Evolutionary conservation across 768 basidiomycete genomes (phyloP).

Genomic region (Amanita inopinata): DNA sequence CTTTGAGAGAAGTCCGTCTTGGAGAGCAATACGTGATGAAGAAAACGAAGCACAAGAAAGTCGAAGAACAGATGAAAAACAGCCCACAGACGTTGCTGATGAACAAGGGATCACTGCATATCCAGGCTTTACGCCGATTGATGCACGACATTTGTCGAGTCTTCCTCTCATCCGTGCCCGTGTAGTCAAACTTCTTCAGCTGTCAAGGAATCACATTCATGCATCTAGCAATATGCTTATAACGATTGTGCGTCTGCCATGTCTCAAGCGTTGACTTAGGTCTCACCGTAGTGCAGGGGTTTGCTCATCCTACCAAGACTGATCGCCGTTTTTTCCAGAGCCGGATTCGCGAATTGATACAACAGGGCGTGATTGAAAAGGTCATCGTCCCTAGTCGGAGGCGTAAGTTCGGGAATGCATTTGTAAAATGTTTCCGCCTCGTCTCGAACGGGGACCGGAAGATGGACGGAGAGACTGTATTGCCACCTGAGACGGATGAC

Average conservation of each 20-base stretch:
- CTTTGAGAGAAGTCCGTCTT: constrained; percentile 63
- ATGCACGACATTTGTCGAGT: constrained; percentile 70
- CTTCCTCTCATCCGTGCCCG: constrained; percentile 61
- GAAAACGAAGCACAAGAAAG: constrained; percentile 40
- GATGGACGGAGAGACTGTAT: neutral
- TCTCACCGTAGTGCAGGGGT: constrained; percentile 43
- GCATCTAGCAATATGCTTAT: constrained; percentile 68
- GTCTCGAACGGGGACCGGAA: constrained; percentile 27
- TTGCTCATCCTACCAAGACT: constrained; percentile 60
- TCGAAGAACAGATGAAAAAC: constrained; percentile 17
- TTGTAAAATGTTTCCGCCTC: constrained; percentile 61
- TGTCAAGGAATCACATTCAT: constrained; percentile 62
- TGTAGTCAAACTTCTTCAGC: constrained; percentile 61
- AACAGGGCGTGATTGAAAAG: constrained; percentile 66
- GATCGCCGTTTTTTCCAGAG: constrained; percentile 79
- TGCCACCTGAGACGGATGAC: constrained; percentile 24
- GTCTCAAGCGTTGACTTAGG: neutral
- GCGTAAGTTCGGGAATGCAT: constrained; percentile 34
- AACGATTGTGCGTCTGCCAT: constrained; percentile 46
- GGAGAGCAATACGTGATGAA: constrained; percentile 70
- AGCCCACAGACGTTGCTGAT: constrained; percentile 24
- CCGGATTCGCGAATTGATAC: constrained; percentile 62
- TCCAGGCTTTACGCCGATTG: constrained; percentile 58
- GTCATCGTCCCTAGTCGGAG: constrained; percentile 55
- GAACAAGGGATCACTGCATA: constrained; percentile 20